phyloP scores from a whole-genome alignment of 2,329 filamentous ascomycete species.

The Rhynchosporium graminicola region DNA sequence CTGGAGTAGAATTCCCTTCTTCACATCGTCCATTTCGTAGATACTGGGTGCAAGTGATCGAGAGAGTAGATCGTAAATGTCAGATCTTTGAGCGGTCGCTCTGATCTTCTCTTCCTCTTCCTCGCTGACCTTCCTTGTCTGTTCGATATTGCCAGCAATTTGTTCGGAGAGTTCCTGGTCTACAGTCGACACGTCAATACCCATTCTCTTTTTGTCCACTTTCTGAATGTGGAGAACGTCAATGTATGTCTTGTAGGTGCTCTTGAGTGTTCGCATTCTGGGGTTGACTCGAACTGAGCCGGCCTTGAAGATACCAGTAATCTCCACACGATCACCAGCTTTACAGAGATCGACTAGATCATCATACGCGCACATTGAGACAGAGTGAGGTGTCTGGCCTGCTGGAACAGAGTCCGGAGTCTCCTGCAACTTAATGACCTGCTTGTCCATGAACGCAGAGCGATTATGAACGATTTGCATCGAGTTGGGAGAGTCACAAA shows the following conservation, averaged over 20 bases:
- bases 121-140: constrained; percentile 77
- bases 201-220: constrained; percentile 91
- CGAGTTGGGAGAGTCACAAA: constrained; percentile 84
- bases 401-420: constrained; percentile 93
- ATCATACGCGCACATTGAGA: constrained; percentile 94
- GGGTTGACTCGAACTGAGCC: constrained; percentile 94
- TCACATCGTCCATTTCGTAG: constrained; percentile 98
- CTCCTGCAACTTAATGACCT: constrained; percentile 97
- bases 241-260: constrained; percentile 96
- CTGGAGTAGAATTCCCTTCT: constrained; percentile 96
- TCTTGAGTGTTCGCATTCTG: constrained; percentile 87
- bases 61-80: constrained; percentile 91
- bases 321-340: constrained; percentile 91
- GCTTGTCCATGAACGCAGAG: constrained; percentile 93
- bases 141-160: constrained; percentile 71
- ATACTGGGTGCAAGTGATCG: constrained; percentile 91
- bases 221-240: constrained; percentile 96
- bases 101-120: constrained; percentile 91
- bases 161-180: constrained; percentile 68
- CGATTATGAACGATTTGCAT: constrained; percentile 99
- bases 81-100: constrained; percentile 73
- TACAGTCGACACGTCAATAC: constrained; percentile 85
- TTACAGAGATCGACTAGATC: constrained; percentile 98
- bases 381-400: constrained; percentile 95
- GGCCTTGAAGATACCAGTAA: constrained; percentile 96